These are phyloP conservation scores for Aspergillus neotritici DNA, from an alignment of 2,329 filamentous ascomycete genomes.

Conservation along the genomic window DNA sequence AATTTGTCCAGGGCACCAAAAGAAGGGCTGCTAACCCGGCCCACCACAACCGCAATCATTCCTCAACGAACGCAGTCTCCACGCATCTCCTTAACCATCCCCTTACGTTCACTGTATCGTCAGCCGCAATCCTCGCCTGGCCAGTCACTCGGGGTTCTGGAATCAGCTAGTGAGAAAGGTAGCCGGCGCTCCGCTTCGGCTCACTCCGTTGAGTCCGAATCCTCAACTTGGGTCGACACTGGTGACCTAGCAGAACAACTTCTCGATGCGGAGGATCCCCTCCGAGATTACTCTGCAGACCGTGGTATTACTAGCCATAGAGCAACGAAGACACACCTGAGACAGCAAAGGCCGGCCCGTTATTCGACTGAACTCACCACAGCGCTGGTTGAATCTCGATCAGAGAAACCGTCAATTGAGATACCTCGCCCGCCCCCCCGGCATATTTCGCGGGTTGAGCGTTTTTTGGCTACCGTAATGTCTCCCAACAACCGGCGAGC, in stretches of 20 bases:
- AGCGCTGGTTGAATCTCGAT: conserved; percentile 25
- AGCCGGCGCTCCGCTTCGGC: conserved; percentile 49
- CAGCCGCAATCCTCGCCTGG: conserved; percentile 32
- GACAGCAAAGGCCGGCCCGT: conserved; percentile 60
- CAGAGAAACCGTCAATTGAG: conserved; percentile 52
- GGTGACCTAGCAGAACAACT: conserved; percentile 92
- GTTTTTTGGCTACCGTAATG: conserved; percentile 78
- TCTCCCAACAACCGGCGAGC: conserved; percentile 62
- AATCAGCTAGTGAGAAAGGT: conserved; percentile 45
- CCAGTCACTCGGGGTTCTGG: conserved; percentile 32
- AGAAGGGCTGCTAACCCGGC: conserved; percentile 70
- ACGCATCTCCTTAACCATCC: conserved; percentile 69
- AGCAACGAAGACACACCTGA: conserved; percentile 29
- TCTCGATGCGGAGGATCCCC: conserved; percentile 73
- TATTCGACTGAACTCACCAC: conserved; percentile 53
- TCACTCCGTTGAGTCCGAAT: conserved; percentile 58
- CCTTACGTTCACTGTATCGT: conserved; percentile 64
- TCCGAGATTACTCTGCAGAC: conserved; percentile 63
- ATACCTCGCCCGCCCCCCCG: conserved; percentile 65
- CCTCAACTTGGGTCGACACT: conserved; percentile 86
- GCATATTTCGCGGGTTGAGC: conserved; percentile 61
- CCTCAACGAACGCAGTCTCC: conserved; percentile 62
- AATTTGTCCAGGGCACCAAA: conserved; percentile 2
- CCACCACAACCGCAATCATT: conserved; percentile 75
- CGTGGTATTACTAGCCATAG: conserved; percentile 49